Evolutionary conservation across 495 filamentous ascomycete species (phyloP).

Genomic region (Penicillium odoratum): DNA sequence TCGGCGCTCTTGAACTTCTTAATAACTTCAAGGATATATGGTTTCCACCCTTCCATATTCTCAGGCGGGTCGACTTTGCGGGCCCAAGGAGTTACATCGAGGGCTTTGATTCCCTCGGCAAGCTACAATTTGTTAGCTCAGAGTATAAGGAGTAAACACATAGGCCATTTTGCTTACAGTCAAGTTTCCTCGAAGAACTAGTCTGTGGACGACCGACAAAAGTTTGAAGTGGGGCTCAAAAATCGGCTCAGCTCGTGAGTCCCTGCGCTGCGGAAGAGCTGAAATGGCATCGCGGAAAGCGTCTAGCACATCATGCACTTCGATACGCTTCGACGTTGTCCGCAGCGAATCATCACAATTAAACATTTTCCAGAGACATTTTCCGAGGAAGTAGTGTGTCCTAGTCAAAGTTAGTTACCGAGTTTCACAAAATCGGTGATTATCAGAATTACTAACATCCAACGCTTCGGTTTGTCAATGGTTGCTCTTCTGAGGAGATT

Average conservation of each 20-base stretch:
- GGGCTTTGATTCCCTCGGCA: constrained; percentile 50
- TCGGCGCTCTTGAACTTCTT: constrained; percentile 78
- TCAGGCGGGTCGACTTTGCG: constrained; percentile 48
- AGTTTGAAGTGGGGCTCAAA: constrained; percentile 98
- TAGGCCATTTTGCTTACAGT: constrained; percentile 25
- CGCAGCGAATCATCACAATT: constrained; percentile 52
- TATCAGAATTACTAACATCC: constrained; percentile 64
- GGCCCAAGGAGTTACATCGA: constrained; percentile 58
- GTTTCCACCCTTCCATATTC: constrained; percentile 67
- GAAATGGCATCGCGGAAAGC: constrained; percentile 74
- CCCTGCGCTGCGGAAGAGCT: constrained; percentile 74
- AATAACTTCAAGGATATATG: constrained; percentile 70
- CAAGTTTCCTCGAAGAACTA: constrained; percentile 52
- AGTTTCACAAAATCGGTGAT: neutral
- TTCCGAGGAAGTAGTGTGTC: constrained; percentile 86
- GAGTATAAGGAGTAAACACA: neutral
- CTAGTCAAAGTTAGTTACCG: constrained; percentile 37
- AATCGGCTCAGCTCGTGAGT: constrained; percentile 76
- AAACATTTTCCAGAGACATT: constrained; percentile 96
- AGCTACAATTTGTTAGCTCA: constrained; percentile 33
- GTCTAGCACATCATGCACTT: constrained; percentile 61
- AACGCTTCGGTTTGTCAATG: constrained; percentile 71
- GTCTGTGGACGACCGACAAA: constrained; percentile 80
- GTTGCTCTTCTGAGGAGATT: constrained; percentile 77
- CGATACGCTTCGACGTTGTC: constrained; percentile 47